A percentile compares a stretch with the other conserved stretches of the same genome.
phyloP scores from a whole-genome alignment of 139 green algal genomes.

The Picochlorum sp. region DNA sequence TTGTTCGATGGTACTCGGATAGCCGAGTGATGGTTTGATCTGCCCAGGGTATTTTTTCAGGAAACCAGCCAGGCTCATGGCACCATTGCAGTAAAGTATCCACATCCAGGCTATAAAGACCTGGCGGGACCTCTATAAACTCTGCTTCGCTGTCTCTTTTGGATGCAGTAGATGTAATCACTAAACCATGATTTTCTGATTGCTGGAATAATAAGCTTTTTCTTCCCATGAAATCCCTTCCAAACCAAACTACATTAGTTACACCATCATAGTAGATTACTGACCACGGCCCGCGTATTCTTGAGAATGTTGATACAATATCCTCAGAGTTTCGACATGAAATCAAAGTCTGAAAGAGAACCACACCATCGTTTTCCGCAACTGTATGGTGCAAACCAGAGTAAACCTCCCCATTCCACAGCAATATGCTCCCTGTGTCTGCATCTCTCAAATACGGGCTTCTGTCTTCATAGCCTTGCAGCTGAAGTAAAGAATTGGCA shows the following conservation, averaged over 20 bases:
- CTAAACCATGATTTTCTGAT: conserved; percentile 33
- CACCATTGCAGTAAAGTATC: background rate
- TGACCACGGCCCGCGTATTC: conserved; percentile 69
- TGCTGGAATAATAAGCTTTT: conserved; percentile 50
- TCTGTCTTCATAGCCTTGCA: conserved; percentile 30
- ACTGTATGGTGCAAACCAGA: conserved; percentile 30
- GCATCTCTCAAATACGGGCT: conserved; percentile 14
- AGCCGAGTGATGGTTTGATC: background rate
- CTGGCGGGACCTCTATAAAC: background rate
- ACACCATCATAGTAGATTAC: conserved; percentile 62
- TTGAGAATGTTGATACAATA: conserved; percentile 25
- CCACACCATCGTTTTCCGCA: conserved; percentile 40
- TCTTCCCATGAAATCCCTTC: conserved; percentile 57
- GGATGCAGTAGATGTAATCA: too few species aligned
- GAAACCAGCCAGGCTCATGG: background rate
- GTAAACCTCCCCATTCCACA: conserved; percentile 75
- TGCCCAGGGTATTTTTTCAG: background rate
- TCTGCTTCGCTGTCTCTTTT: too few species aligned
- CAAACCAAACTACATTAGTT: conserved; percentile 57
- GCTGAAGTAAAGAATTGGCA: conserved; percentile 58
- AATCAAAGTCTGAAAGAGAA: conserved; percentile 35
- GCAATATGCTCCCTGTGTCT: conserved; percentile 42
- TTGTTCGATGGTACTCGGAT: background rate
- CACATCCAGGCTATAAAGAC: background rate
- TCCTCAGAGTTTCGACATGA: background rate